Percentiles rank a stretch among this genome's conserved stretches.
phyloP scores from a whole-genome alignment of 164 flowering plant species.

The Hamamelis virginiana region DNA sequence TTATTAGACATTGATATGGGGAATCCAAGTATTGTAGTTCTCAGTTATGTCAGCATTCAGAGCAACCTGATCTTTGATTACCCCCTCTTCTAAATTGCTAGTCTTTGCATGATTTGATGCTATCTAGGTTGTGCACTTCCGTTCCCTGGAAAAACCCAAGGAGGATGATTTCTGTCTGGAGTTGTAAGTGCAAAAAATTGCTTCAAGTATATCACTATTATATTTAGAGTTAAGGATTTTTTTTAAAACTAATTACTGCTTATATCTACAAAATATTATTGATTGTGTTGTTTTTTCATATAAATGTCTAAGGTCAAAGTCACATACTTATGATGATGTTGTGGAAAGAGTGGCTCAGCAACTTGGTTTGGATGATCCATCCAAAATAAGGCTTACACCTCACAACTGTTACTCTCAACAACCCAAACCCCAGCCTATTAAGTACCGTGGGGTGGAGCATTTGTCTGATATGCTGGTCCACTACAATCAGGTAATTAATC shows the following conservation, averaged over 20 bases:
- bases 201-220: too few relatives aligned
- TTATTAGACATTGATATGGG: too few relatives aligned
- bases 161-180: slow-evolving; percentile 88
- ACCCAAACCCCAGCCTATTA: slow-evolving; percentile 68
- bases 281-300: not conserved
- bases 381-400: slow-evolving; percentile 76
- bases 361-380: slow-evolving; percentile 75
- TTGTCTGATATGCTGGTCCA: slow-evolving; percentile 73
- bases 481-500: slow-evolving; percentile 64
- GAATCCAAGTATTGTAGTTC: too few relatives aligned
- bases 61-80: too few relatives aligned
- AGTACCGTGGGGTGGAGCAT: slow-evolving; percentile 62
- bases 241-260: too few relatives aligned
- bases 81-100: too few relatives aligned
- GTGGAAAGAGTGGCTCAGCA: slow-evolving; percentile 73
- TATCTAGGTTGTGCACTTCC: slow-evolving; percentile 80
- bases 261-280: not conserved
- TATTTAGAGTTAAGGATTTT: too few relatives aligned
- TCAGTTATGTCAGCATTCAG: too few relatives aligned
- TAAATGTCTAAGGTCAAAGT: slow-evolving; percentile 50
- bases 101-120: slow-evolving; percentile 6
- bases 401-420: slow-evolving; percentile 80
- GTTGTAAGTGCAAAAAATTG: slow-evolving; percentile 52
- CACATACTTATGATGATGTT: slow-evolving; percentile 75
- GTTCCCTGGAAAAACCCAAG: slow-evolving; percentile 89